Percentiles rank a stretch among this genome's conserved stretches.
phyloP scores from a whole-genome alignment of 1,284 basidiomycete species.

The Ustilago sp. region DNA sequence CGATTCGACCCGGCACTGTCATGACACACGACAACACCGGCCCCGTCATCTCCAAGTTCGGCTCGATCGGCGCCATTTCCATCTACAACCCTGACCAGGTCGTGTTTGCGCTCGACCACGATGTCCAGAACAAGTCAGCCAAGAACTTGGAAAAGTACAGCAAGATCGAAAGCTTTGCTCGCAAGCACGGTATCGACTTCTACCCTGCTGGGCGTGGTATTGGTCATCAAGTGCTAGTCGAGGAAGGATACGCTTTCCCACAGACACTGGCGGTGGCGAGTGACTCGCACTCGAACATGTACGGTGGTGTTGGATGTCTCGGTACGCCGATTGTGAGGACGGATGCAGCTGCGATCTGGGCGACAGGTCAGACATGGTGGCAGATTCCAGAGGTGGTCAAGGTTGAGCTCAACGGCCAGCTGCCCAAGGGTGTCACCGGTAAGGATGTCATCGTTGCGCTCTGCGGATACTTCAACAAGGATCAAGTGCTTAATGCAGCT shows the following conservation, averaged over 20 bases:
- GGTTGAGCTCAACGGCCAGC: slow-evolving; percentile 86
- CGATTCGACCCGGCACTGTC: slow-evolving; percentile 96
- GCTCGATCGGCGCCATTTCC: slow-evolving; percentile 89
- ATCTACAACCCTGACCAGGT: slow-evolving; percentile 86
- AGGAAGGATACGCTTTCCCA: slow-evolving; percentile 69
- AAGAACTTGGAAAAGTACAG: slow-evolving; percentile 95
- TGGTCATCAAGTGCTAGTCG: slow-evolving; percentile 73
- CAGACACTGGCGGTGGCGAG: slow-evolving; percentile 77
- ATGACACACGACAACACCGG: slow-evolving; percentile 85
- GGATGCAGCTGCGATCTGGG: slow-evolving; percentile 95
- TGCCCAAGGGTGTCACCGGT: slow-evolving; percentile 90
- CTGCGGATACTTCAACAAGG: slow-evolving; percentile 95
- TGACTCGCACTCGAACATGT: slow-evolving; percentile 99
- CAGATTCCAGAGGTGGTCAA: slow-evolving; percentile 97
- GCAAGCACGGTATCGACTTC: slow-evolving; percentile 88
- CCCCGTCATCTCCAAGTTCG: slow-evolving; percentile 91
- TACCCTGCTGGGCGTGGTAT: slow-evolving; percentile 99
- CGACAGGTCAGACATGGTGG: slow-evolving; percentile 99
- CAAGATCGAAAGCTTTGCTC: slow-evolving; percentile 90
- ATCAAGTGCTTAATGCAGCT: slow-evolving; percentile 97
- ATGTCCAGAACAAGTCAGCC: slow-evolving; percentile 94
- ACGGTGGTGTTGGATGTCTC: slow-evolving; percentile 95
- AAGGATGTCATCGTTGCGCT: slow-evolving; percentile 99
- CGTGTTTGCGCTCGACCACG: slow-evolving; percentile 97
- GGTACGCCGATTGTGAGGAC: slow-evolving; percentile 87